Evolutionary conservation across 2,329 filamentous ascomycete species (phyloP), one percentile per base, ranked within the genome.

Genomic region (Diaporthe ampelina): DNA sequence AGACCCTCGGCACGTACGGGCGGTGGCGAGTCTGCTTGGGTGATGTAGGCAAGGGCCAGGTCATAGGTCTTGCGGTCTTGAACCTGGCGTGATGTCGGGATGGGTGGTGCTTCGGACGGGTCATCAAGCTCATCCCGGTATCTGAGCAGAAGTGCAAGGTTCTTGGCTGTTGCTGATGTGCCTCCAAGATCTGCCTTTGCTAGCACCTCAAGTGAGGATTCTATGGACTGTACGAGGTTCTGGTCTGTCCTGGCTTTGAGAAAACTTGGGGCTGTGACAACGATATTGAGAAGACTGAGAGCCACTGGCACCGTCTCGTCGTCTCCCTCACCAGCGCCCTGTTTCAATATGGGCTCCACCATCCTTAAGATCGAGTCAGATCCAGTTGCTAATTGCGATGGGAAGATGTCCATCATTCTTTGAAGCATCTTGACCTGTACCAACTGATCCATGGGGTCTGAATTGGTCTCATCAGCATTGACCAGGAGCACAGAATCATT

Each of bases 1-100:
- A 94, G 82, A 0, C 92, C 92, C 79, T 94, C 91, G 0, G 89
- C 90, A 3, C 91, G 88, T n/a, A 94, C 91, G 0, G 92, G 92
- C 1, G 92, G 88, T 0, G 91, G 91, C 2, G 90, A 91, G 76
- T 93, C 91, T 5, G 84, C 81, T 29, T 88, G 85, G 1, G 88
- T 90, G 61, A 93, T 89, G 81, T 93, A 94, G 15, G 87, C 89
- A 78, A 93, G 85, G 1, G 91, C 91, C 21, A 93, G 84, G 71
- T 84, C 87, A 78, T 93, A 92, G 1, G 87, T 90, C 77, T 90
- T 91, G 17, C 89, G 86, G 78, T 93, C 91, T 78, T 93, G 91
- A 19, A 88, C 78, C 71, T 90, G 86, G 32, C 86, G 85, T 65
- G 85, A 83, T 4, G 84, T 87, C 7, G 84, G 86, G 9, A 82